Conservation (phyloP, 257 asterid genomes). For the Primulina tabacum region DNA sequence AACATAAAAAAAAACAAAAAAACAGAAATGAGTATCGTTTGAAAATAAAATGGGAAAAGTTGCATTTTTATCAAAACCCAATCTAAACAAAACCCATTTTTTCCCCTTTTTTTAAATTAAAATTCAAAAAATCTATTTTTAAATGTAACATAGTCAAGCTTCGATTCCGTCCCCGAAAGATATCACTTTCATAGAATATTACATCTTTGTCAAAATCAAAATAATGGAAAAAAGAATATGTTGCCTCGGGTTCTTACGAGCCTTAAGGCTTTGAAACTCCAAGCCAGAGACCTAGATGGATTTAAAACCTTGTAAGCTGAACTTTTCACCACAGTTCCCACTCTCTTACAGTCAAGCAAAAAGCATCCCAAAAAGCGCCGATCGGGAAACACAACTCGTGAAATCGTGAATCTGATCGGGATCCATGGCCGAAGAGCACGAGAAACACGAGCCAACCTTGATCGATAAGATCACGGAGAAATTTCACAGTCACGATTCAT, state of each 20-base stretch:
- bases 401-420: slow-evolving; percentile 25
- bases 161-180: too few relatives aligned
- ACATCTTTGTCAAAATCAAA: too few relatives aligned
- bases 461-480: slow-evolving; percentile 69
- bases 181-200: too few relatives aligned
- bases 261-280: slow-evolving; percentile 34
- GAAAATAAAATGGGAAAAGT: too few relatives aligned
- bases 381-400: not conserved
- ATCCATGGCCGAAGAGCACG: slow-evolving; percentile 51
- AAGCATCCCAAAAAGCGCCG: not conserved
- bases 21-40: too few relatives aligned
- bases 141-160: too few relatives aligned
- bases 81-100: too few relatives aligned
- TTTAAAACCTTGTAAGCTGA: slow-evolving; percentile 12
- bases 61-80: too few relatives aligned
- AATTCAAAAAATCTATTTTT: too few relatives aligned
- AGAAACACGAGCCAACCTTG: slow-evolving; percentile 46
- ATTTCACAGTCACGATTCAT: slow-evolving; percentile 60
- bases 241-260: slow-evolving; percentile 21
- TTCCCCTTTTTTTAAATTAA: too few relatives aligned
- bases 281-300: slow-evolving; percentile 22
- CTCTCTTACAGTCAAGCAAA: not conserved
- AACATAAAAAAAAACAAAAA: too few relatives aligned
- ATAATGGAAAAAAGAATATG: not conserved
- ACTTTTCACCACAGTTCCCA: too few relatives aligned